phyloP scores from a whole-genome alignment of 495 filamentous ascomycete genomes.

The Hyaloscypha finlandica region DNA sequence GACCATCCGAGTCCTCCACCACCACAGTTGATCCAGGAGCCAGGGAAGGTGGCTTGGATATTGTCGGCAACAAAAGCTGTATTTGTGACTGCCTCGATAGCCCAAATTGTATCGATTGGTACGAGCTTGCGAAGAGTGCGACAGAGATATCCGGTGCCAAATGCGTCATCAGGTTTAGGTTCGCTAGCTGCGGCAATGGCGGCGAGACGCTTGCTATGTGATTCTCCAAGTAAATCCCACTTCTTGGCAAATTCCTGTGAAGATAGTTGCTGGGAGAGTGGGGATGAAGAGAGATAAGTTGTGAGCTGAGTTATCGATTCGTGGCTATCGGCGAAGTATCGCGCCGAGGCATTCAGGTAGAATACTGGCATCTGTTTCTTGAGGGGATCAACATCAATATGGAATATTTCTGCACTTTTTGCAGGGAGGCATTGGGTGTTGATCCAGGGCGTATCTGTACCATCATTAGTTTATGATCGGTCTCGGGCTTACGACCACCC shows the following conservation, averaged over 20 bases:
- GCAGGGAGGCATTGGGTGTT: constrained; percentile 59
- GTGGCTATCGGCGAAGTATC: constrained; percentile 75
- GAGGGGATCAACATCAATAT: constrained; percentile 83
- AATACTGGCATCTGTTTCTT: constrained; percentile 83
- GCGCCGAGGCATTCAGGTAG: constrained; percentile 71
- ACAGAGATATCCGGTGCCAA: constrained; percentile 72
- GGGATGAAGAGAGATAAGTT: constrained; percentile 49
- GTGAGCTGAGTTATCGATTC: constrained; percentile 73
- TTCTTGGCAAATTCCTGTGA: constrained; percentile 46
- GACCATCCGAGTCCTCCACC: constrained; percentile 95
- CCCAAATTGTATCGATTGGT: constrained; percentile 79
- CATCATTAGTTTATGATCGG: neutral
- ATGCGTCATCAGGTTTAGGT: constrained; percentile 61
- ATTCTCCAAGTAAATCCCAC: constrained; percentile 58
- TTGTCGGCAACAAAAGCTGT: constrained; percentile 79
- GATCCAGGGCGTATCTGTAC: constrained; percentile 62
- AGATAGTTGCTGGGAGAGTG: constrained; percentile 45
- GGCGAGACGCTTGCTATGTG: constrained; percentile 61
- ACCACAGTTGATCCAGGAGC: constrained; percentile 91
- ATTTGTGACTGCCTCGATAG: constrained; percentile 87
- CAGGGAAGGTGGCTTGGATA: constrained; percentile 72
- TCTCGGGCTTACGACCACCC: constrained; percentile 28
- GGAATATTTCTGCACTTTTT: constrained; percentile 68
- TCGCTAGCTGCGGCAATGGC: constrained; percentile 57
- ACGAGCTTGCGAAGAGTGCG: constrained; percentile 61